These are phyloP conservation scores for Lactifluus subvellereus DNA, from an alignment of 768 basidiomycete species.

Conservation along the genomic window DNA sequence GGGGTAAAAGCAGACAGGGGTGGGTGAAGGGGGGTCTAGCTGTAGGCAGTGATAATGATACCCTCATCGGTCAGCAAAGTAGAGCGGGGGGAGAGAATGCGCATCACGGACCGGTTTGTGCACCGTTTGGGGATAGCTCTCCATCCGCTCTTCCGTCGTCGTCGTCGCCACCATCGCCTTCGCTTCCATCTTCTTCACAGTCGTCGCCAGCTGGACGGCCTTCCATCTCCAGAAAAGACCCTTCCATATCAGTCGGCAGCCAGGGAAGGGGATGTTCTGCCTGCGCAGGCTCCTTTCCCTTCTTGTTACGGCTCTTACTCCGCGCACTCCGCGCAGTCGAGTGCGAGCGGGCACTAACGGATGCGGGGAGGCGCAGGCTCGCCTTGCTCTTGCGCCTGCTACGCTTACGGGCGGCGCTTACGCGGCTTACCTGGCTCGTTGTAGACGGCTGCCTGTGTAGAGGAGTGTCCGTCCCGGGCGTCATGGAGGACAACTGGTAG, in stretches of 20 bases:
- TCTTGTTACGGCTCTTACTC: slow-evolving; percentile 11
- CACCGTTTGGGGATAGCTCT: background rate
- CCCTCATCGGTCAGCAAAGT: background rate
- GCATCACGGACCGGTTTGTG: slow-evolving; percentile 1
- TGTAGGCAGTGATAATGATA: background rate
- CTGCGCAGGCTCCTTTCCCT: slow-evolving; percentile 14
- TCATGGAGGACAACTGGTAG: background rate
- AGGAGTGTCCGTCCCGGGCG: background rate
- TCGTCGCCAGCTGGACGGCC: slow-evolving; percentile 13
- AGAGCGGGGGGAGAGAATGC: background rate
- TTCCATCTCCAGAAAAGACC: slow-evolving; percentile 23
- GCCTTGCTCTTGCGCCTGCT: slow-evolving; percentile 59
- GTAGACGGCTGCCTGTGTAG: background rate
- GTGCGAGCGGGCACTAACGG: background rate
- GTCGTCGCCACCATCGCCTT: background rate
- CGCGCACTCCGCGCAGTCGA: background rate
- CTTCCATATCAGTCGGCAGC: background rate
- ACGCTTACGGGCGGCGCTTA: slow-evolving; percentile 60
- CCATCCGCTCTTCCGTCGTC: background rate
- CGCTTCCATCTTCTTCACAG: background rate
- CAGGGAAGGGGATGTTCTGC: background rate
- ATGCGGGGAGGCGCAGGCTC: slow-evolving; percentile 53
- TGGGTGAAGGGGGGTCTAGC: background rate
- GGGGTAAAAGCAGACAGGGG: background rate
- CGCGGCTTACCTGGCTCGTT: slow-evolving; percentile 36